phyloP scores from a whole-genome alignment of 192 early-diverging fungal genomes.

The Entophlyctis luteolus region DNA sequence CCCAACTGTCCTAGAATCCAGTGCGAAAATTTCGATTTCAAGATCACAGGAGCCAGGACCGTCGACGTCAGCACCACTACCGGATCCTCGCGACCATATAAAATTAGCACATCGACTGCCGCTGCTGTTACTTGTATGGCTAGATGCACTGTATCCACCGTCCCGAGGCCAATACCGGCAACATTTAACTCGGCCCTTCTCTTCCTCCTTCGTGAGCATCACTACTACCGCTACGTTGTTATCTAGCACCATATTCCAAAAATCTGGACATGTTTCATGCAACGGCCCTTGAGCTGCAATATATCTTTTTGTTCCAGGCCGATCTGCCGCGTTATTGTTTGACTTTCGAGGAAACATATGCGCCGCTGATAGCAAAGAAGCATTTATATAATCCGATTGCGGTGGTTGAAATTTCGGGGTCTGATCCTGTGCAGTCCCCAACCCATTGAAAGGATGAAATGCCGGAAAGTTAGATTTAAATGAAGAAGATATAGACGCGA shows the following conservation, averaged over 20 bases:
- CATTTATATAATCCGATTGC: no score
- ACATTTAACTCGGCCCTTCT: slow-evolving; percentile 71
- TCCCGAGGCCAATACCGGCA: slow-evolving; percentile 82
- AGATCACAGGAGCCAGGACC: no score
- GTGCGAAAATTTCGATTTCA: slow-evolving; percentile 46
- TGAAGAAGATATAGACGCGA: no score
- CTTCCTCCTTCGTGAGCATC: slow-evolving; percentile 81
- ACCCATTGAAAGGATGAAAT: no score
- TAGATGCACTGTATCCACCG: neutral
- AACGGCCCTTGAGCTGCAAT: slow-evolving; percentile 90
- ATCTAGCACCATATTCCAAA: slow-evolving; percentile 91
- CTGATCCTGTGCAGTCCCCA: no score
- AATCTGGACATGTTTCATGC: slow-evolving; percentile 66
- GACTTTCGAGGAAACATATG: no score
- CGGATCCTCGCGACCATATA: slow-evolving; percentile 37
- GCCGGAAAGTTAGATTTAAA: no score
- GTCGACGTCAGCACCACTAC: no score
- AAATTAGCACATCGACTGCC: neutral
- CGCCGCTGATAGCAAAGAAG: no score
- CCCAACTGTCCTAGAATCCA: slow-evolving; percentile 1
- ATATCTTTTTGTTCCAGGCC: no score
- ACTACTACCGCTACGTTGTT: slow-evolving; percentile 72
- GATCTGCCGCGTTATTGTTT: no score
- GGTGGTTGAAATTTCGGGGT: no score
- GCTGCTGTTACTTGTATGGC: neutral